Evolutionary conservation across 768 basidiomycete species (phyloP).

Genomic region (Cantharellus anzutake): DNA sequence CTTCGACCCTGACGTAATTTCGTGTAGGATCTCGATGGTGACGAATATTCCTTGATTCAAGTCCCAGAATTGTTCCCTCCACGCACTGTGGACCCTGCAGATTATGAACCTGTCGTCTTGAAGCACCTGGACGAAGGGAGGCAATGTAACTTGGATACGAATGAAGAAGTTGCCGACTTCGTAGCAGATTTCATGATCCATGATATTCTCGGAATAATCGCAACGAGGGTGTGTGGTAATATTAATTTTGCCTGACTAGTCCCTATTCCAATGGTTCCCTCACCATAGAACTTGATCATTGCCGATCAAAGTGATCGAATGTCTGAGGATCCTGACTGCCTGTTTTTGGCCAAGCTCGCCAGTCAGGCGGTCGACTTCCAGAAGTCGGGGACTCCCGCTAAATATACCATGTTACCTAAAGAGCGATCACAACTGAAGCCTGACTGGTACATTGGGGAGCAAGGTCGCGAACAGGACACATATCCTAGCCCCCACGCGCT

Average conservation of each 20-base stretch:
- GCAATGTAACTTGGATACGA: slow-evolving; percentile 18
- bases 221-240: slow-evolving; percentile 28
- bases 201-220: slow-evolving; percentile 47
- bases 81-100: slow-evolving; percentile 20
- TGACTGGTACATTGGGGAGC: slow-evolving; percentile 7
- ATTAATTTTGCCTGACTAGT: not conserved
- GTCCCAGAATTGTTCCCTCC: slow-evolving; percentile 14
- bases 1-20: too few relatives aligned
- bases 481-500: slow-evolving; percentile 38
- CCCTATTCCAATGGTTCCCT: slow-evolving; percentile 1
- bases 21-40: slow-evolving; percentile 38
- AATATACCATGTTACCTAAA: slow-evolving; percentile 1
- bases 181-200: slow-evolving; percentile 49
- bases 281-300: slow-evolving; percentile 22
- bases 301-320: slow-evolving; percentile 44
- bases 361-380: slow-evolving; percentile 10
- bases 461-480: not conserved
- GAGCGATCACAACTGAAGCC: slow-evolving; percentile 1
- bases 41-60: slow-evolving; percentile 32
- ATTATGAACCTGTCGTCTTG: slow-evolving; percentile 29
- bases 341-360: slow-evolving; percentile 34
- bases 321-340: slow-evolving; percentile 29
- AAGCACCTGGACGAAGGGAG: slow-evolving; percentile 18
- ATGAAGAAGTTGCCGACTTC: slow-evolving; percentile 49
- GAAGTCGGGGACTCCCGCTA: slow-evolving; percentile 10